Conservation (phyloP, 225 moss, liverwort and hornwort species). For the Pleurozium schreberi region DNA sequence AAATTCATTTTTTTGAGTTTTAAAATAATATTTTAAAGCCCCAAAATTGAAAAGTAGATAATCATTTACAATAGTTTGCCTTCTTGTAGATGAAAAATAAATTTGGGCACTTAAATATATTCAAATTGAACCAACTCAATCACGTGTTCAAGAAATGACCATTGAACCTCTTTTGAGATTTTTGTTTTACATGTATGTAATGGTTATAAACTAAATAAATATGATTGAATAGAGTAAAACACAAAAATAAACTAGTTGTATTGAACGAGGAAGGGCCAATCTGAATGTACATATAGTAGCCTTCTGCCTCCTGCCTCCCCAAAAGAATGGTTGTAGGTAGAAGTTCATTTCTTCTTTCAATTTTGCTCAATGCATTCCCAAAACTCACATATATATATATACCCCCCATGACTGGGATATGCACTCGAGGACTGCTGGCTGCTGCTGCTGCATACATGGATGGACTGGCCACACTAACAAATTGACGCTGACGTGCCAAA, state of each 20-base stretch:
- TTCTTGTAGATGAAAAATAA: neutral
- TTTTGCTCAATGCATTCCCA: too few relatives aligned
- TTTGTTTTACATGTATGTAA: neutral
- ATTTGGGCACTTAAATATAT: neutral
- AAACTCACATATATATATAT: neutral
- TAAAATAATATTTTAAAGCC: neutral
- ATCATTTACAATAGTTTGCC: too few relatives aligned
- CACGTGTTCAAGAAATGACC: neutral
- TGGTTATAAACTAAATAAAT: neutral
- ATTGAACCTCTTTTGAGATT: neutral
- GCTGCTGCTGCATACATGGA: conserved; percentile 1
- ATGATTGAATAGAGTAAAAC: neutral
- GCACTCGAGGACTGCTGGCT: conserved; percentile 15
- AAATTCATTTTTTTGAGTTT: neutral
- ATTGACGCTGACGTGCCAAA: conserved; percentile 12
- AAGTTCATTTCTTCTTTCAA: too few relatives aligned
- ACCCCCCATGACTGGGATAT: conserved; percentile 18
- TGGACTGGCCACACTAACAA: conserved; percentile 23
- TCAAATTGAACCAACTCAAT: neutral
- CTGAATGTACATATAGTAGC: too few relatives aligned
- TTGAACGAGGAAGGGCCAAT: neutral
- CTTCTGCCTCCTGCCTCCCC: too few relatives aligned
- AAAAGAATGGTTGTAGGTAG: too few relatives aligned
- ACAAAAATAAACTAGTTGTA: neutral
- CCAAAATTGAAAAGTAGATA: neutral